Percentiles rank a stretch among this genome's conserved stretches.
phyloP scores from a whole-genome alignment of 306 rosid species.

The Clitoria ternatea region DNA sequence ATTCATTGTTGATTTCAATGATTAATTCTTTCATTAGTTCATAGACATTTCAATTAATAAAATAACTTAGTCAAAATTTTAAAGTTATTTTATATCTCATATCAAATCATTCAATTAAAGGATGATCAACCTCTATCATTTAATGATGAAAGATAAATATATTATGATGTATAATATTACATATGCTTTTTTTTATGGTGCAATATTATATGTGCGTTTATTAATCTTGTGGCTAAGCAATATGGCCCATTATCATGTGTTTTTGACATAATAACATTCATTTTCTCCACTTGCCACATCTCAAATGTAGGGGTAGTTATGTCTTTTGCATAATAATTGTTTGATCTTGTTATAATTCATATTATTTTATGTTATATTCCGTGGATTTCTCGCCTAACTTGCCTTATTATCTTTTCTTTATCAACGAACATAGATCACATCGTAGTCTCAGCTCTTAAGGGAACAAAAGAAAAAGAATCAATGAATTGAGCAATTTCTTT shows the following conservation, averaged over 20 bases:
- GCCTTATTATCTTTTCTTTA: not conserved
- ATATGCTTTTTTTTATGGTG: too few relatives aligned
- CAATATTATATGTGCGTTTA: too few relatives aligned
- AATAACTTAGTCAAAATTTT: too few relatives aligned
- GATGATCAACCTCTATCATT: too few relatives aligned
- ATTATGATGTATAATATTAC: too few relatives aligned
- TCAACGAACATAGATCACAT: constrained; percentile 17
- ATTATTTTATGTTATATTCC: not conserved
- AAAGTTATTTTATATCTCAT: too few relatives aligned
- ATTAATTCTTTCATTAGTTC: too few relatives aligned
- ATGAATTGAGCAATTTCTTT: not conserved
- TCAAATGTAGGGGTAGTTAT: not conserved
- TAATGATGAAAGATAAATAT: too few relatives aligned
- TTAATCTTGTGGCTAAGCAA: constrained; percentile 25
- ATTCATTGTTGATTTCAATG: too few relatives aligned
- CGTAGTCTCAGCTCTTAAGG: not conserved
- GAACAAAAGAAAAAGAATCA: not conserved
- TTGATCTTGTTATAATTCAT: not conserved
- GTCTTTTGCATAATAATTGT: not conserved
- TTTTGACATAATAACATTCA: not conserved
- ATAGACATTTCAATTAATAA: too few relatives aligned
- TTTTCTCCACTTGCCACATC: not conserved
- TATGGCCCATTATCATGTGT: constrained; percentile 16
- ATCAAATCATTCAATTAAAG: too few relatives aligned
- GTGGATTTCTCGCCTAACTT: not conserved